Percentiles rank a stretch among this genome's conserved stretches.
These are phyloP conservation scores for Monilinia polystroma DNA, from an alignment of 2,329 filamentous ascomycete genomes.

Conservation along the genomic window DNA sequence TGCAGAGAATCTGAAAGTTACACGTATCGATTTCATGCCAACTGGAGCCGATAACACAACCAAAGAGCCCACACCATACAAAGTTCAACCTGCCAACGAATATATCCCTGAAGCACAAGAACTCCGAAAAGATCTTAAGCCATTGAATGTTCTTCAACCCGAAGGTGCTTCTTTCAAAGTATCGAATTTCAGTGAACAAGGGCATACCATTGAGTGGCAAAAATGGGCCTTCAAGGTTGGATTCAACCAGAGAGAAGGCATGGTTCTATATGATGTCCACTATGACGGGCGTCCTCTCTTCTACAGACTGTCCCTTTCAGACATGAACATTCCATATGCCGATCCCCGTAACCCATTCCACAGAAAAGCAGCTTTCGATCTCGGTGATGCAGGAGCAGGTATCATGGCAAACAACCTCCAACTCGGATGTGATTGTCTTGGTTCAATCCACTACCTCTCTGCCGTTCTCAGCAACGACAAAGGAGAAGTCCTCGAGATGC, in stretches of 20 bases:
- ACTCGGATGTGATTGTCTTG: constrained; percentile 68
- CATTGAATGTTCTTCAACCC: constrained; percentile 62
- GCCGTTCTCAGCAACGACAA: constrained; percentile 58
- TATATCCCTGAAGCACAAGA: constrained; percentile 63
- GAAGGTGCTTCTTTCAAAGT: constrained; percentile 62
- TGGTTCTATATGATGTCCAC: constrained; percentile 65
- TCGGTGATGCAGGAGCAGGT: constrained; percentile 65
- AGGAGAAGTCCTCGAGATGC: constrained; percentile 56
- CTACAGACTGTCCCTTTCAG: constrained; percentile 64
- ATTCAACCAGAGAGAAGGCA: constrained; percentile 63
- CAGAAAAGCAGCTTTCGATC: constrained; percentile 69
- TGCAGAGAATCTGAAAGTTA: constrained; percentile 59
- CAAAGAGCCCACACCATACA: constrained; percentile 56
- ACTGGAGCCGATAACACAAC: constrained; percentile 62
- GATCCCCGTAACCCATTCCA: constrained; percentile 68
- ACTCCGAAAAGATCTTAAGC: constrained; percentile 61
- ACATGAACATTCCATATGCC: constrained; percentile 60
- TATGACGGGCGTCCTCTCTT: constrained; percentile 65
- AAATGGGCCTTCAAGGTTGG: constrained; percentile 63
- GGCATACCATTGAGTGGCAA: constrained; percentile 61
- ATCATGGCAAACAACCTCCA: constrained; percentile 68
- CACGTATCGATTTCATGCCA: constrained; percentile 68
- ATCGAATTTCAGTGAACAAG: constrained; percentile 50
- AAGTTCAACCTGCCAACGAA: constrained; percentile 57
- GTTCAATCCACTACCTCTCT: constrained; percentile 66